phyloP scores from a whole-genome alignment of 1,284 basidiomycete species.

The Cutaneotrichosporon cavernicola region DNA sequence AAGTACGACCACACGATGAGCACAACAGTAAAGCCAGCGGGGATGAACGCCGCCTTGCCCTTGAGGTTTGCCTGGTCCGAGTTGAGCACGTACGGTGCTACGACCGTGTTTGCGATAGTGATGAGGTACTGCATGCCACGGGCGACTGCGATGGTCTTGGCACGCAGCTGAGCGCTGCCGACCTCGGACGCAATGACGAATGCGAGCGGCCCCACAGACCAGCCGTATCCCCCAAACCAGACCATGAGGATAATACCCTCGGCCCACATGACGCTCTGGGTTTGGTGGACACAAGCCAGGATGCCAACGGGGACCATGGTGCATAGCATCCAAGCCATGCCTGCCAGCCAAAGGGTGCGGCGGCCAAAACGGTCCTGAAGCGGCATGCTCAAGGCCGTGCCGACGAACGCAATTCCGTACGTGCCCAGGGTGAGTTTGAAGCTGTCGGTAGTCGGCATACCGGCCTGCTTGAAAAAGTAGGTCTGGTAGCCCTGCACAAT shows the following conservation, averaged over 20 bases:
- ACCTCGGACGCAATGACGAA: slow-evolving; percentile 52
- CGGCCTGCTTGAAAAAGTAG: slow-evolving; percentile 23
- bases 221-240: slow-evolving; percentile 15
- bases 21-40: slow-evolving; percentile 39
- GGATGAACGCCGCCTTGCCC: slow-evolving; percentile 35
- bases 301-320: slow-evolving; percentile 53
- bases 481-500: slow-evolving; percentile 26
- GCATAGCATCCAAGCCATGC: slow-evolving; percentile 34
- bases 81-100: slow-evolving; percentile 24
- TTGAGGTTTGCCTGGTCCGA: slow-evolving; percentile 23
- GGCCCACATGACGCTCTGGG: slow-evolving; percentile 13
- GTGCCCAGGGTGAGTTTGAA: slow-evolving; percentile 17
- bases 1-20: slow-evolving; percentile 35
- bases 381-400: background rate
- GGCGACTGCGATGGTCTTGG: slow-evolving; percentile 56
- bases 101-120: slow-evolving; percentile 16
- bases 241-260: slow-evolving; percentile 15
- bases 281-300: slow-evolving; percentile 40
- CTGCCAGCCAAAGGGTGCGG: slow-evolving; percentile 3
- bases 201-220: slow-evolving; percentile 18
- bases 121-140: slow-evolving; percentile 53
- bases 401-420: slow-evolving; percentile 10
- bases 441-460: background rate
- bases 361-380: slow-evolving; percentile 5
- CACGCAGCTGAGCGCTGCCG: slow-evolving; percentile 52